These are phyloP conservation scores for Diaporthe citri DNA, from an alignment of 2,329 filamentous ascomycete species.

Conservation along the genomic window DNA sequence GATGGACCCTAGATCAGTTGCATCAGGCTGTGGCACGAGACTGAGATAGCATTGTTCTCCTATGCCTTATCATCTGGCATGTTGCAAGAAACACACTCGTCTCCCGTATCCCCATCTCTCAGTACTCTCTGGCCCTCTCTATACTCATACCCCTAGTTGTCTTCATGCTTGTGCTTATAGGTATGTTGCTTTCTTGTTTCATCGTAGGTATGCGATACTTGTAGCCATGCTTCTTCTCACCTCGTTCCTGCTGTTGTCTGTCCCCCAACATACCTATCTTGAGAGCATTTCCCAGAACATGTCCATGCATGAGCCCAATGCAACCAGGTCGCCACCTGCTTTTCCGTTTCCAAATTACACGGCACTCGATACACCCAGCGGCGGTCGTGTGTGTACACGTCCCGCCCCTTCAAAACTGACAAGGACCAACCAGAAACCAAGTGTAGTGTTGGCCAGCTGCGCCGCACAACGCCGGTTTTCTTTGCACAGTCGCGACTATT, in stretches of 20 bases:
- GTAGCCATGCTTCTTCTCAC: constrained; percentile 29
- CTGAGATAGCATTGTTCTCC: constrained; percentile 13
- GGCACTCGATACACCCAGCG: constrained; percentile 19
- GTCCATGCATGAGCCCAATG: constrained; percentile 24
- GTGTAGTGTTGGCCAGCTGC: constrained; percentile 18
- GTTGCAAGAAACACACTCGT: not conserved
- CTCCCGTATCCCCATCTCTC: not conserved
- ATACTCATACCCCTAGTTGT: not conserved
- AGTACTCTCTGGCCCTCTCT: not conserved
- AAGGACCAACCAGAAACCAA: constrained; percentile 9
- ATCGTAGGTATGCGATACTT: constrained; percentile 33
- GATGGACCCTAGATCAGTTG: not conserved
- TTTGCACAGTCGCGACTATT: constrained; percentile 27
- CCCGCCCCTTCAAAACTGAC: constrained; percentile 7
- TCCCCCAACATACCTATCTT: not conserved
- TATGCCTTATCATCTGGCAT: not conserved
- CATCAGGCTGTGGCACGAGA: not conserved
- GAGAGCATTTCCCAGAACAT: constrained; percentile 13
- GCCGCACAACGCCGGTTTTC: constrained; percentile 30
- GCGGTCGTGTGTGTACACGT: constrained; percentile 6
- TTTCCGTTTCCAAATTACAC: constrained; percentile 33
- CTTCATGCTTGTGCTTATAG: constrained; percentile 18
- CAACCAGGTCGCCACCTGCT: constrained; percentile 25
- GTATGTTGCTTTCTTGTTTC: constrained; percentile 20
- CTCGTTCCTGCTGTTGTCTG: not conserved